phyloP scores from a whole-genome alignment of 805 yeast species.

The Metschnikowia aberdeeniae region DNA sequence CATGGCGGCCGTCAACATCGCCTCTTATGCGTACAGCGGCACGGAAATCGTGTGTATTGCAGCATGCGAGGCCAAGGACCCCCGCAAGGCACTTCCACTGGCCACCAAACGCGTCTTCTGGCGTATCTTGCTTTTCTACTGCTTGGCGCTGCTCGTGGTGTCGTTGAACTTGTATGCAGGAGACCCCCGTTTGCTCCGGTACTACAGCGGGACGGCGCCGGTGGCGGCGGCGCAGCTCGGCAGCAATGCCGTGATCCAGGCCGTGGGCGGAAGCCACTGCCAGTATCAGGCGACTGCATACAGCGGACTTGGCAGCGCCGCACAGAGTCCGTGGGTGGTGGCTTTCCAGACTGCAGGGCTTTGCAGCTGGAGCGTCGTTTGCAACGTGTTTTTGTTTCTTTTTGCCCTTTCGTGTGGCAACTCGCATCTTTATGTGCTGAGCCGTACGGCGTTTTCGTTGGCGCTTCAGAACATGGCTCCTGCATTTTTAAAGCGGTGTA shows the following conservation, averaged over 20 bases:
- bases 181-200: constrained; percentile 66
- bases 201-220: constrained; percentile 38
- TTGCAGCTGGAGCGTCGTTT: constrained; percentile 35
- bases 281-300: constrained; percentile 19
- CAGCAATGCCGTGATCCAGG: constrained; percentile 27
- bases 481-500: constrained; percentile 53
- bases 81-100: constrained; percentile 69
- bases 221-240: constrained; percentile 19
- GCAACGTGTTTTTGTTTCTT: constrained; percentile 44
- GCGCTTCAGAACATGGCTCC: constrained; percentile 58
- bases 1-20: constrained; percentile 56
- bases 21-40: constrained; percentile 76
- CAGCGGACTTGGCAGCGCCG: constrained; percentile 37
- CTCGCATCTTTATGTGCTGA: constrained; percentile 41
- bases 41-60: constrained; percentile 81
- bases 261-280: constrained; percentile 37
- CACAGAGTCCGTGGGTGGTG: constrained; percentile 45
- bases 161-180: constrained; percentile 74
- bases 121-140: constrained; percentile 61
- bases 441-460: constrained; percentile 40
- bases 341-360: constrained; percentile 39
- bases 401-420: constrained; percentile 45
- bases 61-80: constrained; percentile 82
- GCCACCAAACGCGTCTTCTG: constrained; percentile 75
- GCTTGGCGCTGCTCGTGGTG: constrained; percentile 63